phyloP scores from a whole-genome alignment of 345 rosid genomes.

The Zanthoxylum bungeanum region DNA sequence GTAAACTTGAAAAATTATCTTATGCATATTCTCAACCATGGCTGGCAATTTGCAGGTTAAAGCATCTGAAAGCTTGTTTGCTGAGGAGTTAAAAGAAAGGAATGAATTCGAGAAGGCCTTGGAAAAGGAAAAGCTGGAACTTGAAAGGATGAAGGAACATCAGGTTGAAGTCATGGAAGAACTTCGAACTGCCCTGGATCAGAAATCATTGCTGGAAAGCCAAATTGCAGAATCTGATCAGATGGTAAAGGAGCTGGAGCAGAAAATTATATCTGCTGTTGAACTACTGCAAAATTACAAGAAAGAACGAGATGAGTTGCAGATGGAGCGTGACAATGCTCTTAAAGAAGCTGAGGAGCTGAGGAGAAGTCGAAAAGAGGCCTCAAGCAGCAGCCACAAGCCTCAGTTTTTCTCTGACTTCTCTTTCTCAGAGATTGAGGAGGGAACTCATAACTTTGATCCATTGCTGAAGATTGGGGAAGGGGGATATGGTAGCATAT shows the following conservation, averaged over 20 bases:
- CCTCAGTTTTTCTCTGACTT: conserved; percentile 66
- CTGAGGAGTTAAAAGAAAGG: conserved; percentile 64
- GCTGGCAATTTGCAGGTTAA: conserved; percentile 42
- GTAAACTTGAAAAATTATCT: neutral
- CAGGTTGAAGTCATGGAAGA: conserved; percentile 45
- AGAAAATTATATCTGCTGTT: conserved; percentile 79
- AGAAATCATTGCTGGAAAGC: conserved; percentile 44
- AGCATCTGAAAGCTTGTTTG: conserved; percentile 50
- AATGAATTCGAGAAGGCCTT: conserved; percentile 62
- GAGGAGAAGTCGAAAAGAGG: conserved; percentile 52
- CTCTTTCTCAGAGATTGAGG: conserved; percentile 64
- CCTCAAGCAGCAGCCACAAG: conserved; percentile 35
- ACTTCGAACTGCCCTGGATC: conserved; percentile 41
- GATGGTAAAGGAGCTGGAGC: conserved; percentile 53
- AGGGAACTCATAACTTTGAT: conserved; percentile 67
- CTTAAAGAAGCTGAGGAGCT: conserved; percentile 83
- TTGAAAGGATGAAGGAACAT: conserved; percentile 46
- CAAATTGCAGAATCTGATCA: conserved; percentile 57
- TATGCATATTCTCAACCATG: conserved; percentile 5
- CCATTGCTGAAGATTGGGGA: conserved; percentile 74
- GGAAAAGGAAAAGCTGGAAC: conserved; percentile 52
- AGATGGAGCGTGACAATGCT: conserved; percentile 69
- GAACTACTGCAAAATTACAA: conserved; percentile 60
- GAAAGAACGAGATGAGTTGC: conserved; percentile 64
- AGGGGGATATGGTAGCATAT: conserved; percentile 92